Base-by-base conservation (phyloP, 108 stramenopile species). In the Cyclotella sp. region DNA sequence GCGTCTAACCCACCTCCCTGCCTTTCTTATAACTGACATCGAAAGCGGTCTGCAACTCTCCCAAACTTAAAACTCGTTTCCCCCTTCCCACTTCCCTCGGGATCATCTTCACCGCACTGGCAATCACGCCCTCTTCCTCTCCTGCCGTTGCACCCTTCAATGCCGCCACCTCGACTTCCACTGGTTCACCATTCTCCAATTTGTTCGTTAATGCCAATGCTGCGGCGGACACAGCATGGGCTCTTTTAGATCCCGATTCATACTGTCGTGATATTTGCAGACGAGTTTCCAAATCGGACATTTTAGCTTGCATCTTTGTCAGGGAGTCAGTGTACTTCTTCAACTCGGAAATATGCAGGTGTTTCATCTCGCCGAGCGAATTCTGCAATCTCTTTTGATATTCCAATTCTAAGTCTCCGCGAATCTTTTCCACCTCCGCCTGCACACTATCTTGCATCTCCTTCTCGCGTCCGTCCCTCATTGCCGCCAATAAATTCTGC, bases 181-280 rank as follows among this genome's bases (percentile, higher is more conserved):
- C 89, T 26, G 81, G 83, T 68, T 89, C 70, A 18, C 84, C 79
- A 0, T 70, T 77, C 72, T 89, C 94, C 68, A 91, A 53, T 63
- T 88, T 87, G 54, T 88, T 85, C 43, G 87, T 80, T 46, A 94
- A 70, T 21, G 91, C 88, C 80, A 94, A 84, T 22, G 89, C 90
- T 12, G 91, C 93, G 22, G 91, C 93, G 64, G 82, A 88, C 49
- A 94, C 79, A 12, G 86, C 77, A 73, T 94, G 93, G 2, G 91
- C 91, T 44, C 76, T 76, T 12, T 85, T 64, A 16, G 91, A 91
- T 65, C 88, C 91, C 57, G 76, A 59, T 63, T 92, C 85, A 71
- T 81, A 89, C 9, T 62, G 53, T 39, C 83, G 77, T 24, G 84
- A 83, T 7, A 83, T 68, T 55, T 91, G 72, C 54, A 93, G 70